phyloP scores from a whole-genome alignment of 768 basidiomycete species.

The Russula sp. region DNA sequence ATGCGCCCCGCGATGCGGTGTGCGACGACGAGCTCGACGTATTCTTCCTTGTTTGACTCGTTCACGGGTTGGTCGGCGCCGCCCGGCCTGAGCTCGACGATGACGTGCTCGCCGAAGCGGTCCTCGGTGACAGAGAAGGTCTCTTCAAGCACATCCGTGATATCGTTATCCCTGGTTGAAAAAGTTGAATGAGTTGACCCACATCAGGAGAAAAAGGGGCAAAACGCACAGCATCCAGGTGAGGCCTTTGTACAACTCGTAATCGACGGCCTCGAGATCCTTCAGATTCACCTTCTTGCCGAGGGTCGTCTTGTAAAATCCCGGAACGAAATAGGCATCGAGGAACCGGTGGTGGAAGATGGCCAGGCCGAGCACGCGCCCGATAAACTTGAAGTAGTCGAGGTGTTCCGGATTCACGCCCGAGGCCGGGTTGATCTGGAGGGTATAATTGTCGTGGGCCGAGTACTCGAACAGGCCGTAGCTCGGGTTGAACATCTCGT shows the following conservation, averaged over 20 bases:
- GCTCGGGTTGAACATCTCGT: conserved; percentile 76
- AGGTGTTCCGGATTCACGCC: conserved; percentile 71
- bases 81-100: conserved; percentile 55
- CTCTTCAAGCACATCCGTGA: conserved; percentile 67
- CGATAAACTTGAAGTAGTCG: conserved; percentile 79
- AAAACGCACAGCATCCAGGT: conserved; percentile 65
- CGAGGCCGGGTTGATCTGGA: conserved; percentile 73
- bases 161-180: conserved; percentile 56
- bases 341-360: conserved; percentile 74
- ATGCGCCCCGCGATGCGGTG: conserved; percentile 80
- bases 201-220: not conserved
- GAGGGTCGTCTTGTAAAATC: conserved; percentile 75
- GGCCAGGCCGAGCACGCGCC: conserved; percentile 63
- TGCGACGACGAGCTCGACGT: conserved; percentile 68
- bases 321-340: conserved; percentile 72
- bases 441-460: conserved; percentile 70
- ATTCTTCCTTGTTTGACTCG: conserved; percentile 71
- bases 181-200: not conserved
- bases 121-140: conserved; percentile 67
- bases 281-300: conserved; percentile 49
- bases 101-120: conserved; percentile 64
- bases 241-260: conserved; percentile 60
- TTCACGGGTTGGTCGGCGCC: conserved; percentile 59
- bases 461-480: conserved; percentile 82
- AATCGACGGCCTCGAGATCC: conserved; percentile 65